Evolutionary conservation across 2,329 filamentous ascomycete genomes (phyloP), one percentile per base, ranked within the genome.

Genomic region (Colletotrichum gloeosporioides): DNA sequence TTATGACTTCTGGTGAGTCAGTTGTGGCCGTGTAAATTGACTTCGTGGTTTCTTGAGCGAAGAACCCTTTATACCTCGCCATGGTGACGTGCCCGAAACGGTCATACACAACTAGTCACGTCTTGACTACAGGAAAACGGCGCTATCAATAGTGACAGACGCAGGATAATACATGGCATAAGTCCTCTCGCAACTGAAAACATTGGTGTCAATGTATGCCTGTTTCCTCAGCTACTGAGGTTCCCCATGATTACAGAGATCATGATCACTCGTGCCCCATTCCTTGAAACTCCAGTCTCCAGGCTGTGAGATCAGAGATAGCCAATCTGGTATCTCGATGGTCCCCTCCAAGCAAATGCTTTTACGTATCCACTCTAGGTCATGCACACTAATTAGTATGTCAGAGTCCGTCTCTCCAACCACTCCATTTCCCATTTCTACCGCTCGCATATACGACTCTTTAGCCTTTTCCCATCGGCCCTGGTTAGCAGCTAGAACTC

Each of bases 181-280:
- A 49, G 39, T n/a, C 9, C 3, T 2, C 3, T 0, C 18, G 18
- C 39, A 12, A 49, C 6, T 49, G 5, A 49, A 49, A 4, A 49
- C 2, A 49, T 49, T 2, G 5, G 18, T n/a, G 9, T n/a, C 18
- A 4, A 49, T 49, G 18, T 49, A 49, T n/a, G 39, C 3, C n/a
- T n/a, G 9, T 44, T 49, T n/a, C 18, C 2, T n/a, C 9, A n/a
- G 39, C 39, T n/a, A n/a, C 39, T 7, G 3, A 49, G 39, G 18
- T 49, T 49, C 5, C 5, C 4, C 9, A 49, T 49, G 39, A 49
- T n/a, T 6, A 4, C 5, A n/a, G 18, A 49, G 6, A n/a, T n/a
- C 18, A n/a, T n/a, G 18, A 2, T 49, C 39, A n/a, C 1, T n/a
- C 0, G 6, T 6, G 39, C 3, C 5, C 18, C 18, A 6, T 12